Conservation (phyloP, 2,329 filamentous ascomycete species). For the Fusarium fracticaudum region DNA sequence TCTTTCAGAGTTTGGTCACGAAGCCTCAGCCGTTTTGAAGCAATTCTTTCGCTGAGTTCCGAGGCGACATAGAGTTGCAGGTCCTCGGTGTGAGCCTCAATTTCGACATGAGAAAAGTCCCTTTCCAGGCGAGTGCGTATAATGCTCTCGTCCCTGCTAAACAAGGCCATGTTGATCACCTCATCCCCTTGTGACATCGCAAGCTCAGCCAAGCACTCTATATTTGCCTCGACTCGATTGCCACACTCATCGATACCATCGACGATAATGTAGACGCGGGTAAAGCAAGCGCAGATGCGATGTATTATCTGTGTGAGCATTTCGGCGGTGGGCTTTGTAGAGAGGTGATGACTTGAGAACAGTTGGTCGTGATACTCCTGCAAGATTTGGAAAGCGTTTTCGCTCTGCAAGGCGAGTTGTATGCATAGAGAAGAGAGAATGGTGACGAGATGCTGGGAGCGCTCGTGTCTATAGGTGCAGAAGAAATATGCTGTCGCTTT, state of each 20-base stretch:
- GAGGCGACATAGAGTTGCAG: slow-evolving; percentile 2
- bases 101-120: background rate
- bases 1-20: background rate
- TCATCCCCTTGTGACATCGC: background rate
- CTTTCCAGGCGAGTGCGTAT: background rate
- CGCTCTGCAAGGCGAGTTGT: background rate
- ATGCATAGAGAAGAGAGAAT: background rate
- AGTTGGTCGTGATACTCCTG: background rate
- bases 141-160: slow-evolving; percentile 6
- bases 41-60: background rate
- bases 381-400: background rate
- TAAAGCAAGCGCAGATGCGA: background rate
- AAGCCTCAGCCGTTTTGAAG: background rate
- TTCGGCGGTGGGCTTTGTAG: background rate
- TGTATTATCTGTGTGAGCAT: background rate
- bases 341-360: background rate
- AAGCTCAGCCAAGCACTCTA: background rate
- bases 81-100: slow-evolving; percentile 19
- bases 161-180: background rate
- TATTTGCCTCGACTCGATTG: background rate
- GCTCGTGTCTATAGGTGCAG: background rate
- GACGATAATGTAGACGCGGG: background rate
- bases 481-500: background rate
- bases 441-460: background rate
- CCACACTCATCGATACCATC: background rate